Conservation (phyloP, 2,329 filamentous ascomycete genomes). For the Neonectria sp. region DNA sequence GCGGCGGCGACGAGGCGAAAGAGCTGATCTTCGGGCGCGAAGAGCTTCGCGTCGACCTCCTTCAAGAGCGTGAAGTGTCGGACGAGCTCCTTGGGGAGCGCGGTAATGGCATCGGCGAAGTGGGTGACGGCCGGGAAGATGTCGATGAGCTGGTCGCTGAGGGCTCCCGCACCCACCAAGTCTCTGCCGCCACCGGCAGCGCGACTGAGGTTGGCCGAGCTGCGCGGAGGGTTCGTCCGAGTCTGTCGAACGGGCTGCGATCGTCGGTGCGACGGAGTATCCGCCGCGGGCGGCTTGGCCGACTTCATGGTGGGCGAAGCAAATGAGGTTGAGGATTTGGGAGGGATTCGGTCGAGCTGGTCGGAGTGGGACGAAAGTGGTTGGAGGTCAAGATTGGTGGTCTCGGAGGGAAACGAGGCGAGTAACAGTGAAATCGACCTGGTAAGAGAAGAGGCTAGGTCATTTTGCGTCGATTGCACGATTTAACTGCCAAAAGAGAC, state of each 20-base stretch:
- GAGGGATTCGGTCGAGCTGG: constrained; percentile 40
- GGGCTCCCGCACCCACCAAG: constrained; percentile 59
- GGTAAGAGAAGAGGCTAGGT: constrained; percentile 40
- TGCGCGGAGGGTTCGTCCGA: constrained; percentile 74
- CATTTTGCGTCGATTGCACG: constrained; percentile 42
- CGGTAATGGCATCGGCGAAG: constrained; percentile 93
- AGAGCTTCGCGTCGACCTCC: constrained; percentile 98
- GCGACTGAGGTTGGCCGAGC: constrained; percentile 64
- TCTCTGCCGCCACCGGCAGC: constrained; percentile 60
- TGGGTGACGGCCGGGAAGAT: constrained; percentile 77
- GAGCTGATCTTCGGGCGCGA: constrained; percentile 87
- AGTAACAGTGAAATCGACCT: constrained; percentile 42
- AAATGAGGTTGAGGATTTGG: constrained; percentile 31
- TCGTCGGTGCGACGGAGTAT: constrained; percentile 67
- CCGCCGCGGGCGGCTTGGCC: constrained; percentile 62
- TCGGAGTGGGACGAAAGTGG: constrained; percentile 42
- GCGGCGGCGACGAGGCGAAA: constrained; percentile 81
- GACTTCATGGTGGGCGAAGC: constrained; percentile 68
- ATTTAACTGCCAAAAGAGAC: constrained; percentile 34
- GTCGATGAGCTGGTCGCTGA: constrained; percentile 73
- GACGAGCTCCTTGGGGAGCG: constrained; percentile 94
- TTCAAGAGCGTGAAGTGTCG: constrained; percentile 96
- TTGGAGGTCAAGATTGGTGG: constrained; percentile 34
- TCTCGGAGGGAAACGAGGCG: constrained; percentile 24
- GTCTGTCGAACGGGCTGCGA: constrained; percentile 77